Evolutionary conservation across 2,329 filamentous ascomycete genomes (phyloP).

Genomic region (Gyromitra esculenta): DNA sequence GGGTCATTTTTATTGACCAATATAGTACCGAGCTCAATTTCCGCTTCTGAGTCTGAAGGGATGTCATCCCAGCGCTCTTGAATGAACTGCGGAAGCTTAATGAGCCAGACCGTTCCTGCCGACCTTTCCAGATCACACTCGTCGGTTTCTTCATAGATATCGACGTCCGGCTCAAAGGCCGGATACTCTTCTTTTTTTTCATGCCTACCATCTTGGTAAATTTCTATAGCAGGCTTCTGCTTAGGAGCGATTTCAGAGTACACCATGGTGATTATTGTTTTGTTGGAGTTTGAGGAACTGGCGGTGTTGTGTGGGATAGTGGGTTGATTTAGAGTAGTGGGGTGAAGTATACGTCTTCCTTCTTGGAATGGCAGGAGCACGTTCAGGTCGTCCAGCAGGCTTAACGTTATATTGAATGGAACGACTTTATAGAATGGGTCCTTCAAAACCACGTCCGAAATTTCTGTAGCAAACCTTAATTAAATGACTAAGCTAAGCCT

Average conservation of each 20-base stretch:
- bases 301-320: background rate
- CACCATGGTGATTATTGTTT: constrained; percentile 7
- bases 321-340: background rate
- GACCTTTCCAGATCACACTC: constrained; percentile 69
- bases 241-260: constrained; percentile 1
- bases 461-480: background rate
- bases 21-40: constrained; percentile 82
- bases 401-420: background rate
- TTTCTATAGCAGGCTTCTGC: background rate
- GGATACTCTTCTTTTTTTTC: background rate
- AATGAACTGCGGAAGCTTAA: constrained; percentile 79
- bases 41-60: constrained; percentile 81
- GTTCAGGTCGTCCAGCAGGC: background rate
- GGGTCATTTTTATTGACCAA: constrained; percentile 65
- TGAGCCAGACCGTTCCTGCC: constrained; percentile 69
- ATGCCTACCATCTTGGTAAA: background rate
- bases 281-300: background rate
- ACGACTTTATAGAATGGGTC: no score
- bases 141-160: constrained; percentile 75
- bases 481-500: constrained; percentile 15
- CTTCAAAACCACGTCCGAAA: background rate
- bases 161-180: constrained; percentile 62
- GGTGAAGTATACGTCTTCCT: background rate
- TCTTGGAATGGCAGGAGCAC: constrained; percentile 1
- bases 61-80: constrained; percentile 81